A percentile compares a stretch with the other conserved stretches of the same genome.
phyloP scores from a whole-genome alignment of 768 basidiomycete genomes.

The Mycena vulgaris region DNA sequence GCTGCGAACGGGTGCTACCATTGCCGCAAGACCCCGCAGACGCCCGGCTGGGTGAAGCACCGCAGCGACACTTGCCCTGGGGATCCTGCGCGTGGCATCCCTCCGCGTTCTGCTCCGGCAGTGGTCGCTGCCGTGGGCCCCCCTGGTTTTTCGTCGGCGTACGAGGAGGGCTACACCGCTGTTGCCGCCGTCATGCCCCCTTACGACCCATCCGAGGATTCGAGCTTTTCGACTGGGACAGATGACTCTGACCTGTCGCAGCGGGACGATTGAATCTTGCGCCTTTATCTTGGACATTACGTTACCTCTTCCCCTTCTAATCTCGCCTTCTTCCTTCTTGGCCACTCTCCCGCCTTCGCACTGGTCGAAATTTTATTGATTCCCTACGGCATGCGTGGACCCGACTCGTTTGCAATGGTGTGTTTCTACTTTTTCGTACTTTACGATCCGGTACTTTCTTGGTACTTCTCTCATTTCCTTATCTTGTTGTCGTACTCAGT shows the following conservation, averaged over 20 bases:
- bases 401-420: neutral
- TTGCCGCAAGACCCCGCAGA: constrained; percentile 13
- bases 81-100: neutral
- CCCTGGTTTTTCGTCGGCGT: neutral
- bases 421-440: neutral
- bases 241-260: neutral
- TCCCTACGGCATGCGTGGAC: too few species aligned
- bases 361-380: neutral
- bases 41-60: neutral
- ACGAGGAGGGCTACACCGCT: neutral
- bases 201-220: neutral
- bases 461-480: neutral
- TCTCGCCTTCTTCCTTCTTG: neutral
- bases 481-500: neutral
- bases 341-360: neutral
- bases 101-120: neutral
- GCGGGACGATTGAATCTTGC: neutral
- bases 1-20: constrained; percentile 8
- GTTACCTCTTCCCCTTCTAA: neutral
- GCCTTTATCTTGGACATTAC: neutral
- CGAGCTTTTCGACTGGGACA: neutral
- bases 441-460: neutral
- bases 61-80: neutral
- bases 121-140: neutral
- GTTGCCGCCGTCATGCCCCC: neutral